Percentiles rank a stretch among this genome's conserved stretches.
Conservation (phyloP, 169 alveolate species). For the Babesia gibsoni region DNA sequence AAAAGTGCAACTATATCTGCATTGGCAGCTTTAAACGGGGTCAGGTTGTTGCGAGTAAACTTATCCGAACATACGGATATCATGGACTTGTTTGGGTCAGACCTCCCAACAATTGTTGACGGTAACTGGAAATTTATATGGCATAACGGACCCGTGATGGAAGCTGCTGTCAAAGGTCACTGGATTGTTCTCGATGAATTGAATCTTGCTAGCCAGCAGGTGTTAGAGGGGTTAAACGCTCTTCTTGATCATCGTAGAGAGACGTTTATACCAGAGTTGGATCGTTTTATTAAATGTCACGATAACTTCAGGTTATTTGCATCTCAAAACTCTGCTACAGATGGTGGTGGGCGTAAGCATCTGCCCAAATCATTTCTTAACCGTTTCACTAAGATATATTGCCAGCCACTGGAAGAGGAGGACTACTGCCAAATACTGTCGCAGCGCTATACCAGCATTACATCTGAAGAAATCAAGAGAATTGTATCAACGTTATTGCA, state of each 20-base stretch:
- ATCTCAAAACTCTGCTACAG: conserved; percentile 95
- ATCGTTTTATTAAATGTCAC: conserved; percentile 89
- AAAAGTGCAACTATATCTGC: conserved; percentile 93
- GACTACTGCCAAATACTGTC: conserved; percentile 84
- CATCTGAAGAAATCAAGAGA: background rate
- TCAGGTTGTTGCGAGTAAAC: conserved; percentile 88
- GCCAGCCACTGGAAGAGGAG: conserved; percentile 79
- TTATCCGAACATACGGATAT: conserved; percentile 96
- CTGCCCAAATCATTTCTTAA: conserved; percentile 98
- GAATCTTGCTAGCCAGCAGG: conserved; percentile 97
- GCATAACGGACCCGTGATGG: conserved; percentile 97
- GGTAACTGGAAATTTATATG: conserved; percentile 80
- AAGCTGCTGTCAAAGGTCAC: conserved; percentile 94
- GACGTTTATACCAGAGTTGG: conserved; percentile 94
- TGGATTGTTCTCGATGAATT: conserved; percentile 99
- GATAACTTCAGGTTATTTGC: conserved; percentile 97
- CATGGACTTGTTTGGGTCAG: conserved; percentile 89
- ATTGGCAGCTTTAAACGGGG: conserved; percentile 84
- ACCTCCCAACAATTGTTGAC: conserved; percentile 72
- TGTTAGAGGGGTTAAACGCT: conserved; percentile 98
- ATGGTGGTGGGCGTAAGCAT: conserved; percentile 97
- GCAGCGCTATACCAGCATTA: conserved; percentile 64
- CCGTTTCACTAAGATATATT: conserved; percentile 93
- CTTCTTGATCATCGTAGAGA: conserved; percentile 97
- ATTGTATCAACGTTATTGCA: conserved; percentile 15